phyloP scores from a whole-genome alignment of 2,329 filamentous ascomycete genomes.

The Corniculantispora saksenae region DNA sequence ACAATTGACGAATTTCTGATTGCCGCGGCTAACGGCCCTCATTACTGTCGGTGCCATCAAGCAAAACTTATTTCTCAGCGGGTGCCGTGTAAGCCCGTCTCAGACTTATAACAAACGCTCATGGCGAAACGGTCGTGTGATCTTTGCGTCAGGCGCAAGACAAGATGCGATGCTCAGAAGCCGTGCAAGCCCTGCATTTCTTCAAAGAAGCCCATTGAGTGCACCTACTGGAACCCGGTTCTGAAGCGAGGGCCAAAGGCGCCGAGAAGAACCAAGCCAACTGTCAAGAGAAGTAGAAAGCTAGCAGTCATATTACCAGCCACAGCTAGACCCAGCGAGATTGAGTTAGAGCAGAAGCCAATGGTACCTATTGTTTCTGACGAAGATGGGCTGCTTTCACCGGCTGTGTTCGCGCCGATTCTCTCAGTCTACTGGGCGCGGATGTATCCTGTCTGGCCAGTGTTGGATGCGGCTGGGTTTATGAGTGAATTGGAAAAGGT shows the following conservation, averaged over 20 bases:
- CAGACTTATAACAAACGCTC: not conserved
- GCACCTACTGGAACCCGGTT: constrained; percentile 21
- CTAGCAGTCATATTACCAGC: not conserved
- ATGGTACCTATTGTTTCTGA: not conserved
- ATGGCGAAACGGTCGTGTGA: constrained; percentile 3
- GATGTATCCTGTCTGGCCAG: constrained; percentile 1
- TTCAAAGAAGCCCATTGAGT: constrained; percentile 19
- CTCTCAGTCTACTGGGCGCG: not conserved
- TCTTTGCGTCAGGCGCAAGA: not conserved
- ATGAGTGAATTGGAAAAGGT: not conserved
- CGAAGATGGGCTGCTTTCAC: no score
- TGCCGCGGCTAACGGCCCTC: no score
- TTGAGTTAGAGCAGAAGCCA: not conserved
- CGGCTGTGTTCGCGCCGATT: not conserved
- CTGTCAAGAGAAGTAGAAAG: constrained; percentile 25
- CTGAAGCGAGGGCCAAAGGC: constrained; percentile 22
- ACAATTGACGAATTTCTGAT: no score
- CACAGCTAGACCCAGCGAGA: not conserved
- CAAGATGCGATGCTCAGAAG: not conserved
- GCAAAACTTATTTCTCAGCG: no score
- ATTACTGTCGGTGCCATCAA: no score
- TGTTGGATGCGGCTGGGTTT: not conserved
- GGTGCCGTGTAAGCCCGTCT: not conserved
- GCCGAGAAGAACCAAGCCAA: constrained; percentile 32
- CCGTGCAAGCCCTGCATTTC: constrained; percentile 16